A percentile compares a stretch with the other conserved stretches of the same genome.
Conservation (phyloP, 2,329 filamentous ascomycete species). For the Amylocarpus encephaloides region DNA sequence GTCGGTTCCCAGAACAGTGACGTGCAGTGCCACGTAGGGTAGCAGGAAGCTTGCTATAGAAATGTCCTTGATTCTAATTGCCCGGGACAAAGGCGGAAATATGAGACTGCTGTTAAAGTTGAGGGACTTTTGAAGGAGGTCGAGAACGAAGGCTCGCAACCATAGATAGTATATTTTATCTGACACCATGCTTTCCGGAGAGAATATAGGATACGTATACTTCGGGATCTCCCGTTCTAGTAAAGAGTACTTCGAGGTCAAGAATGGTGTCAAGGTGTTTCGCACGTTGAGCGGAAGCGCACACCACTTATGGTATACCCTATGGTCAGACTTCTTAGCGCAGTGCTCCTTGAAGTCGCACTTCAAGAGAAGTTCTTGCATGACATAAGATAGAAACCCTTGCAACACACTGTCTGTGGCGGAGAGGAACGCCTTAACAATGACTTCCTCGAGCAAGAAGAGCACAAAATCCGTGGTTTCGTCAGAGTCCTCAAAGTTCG, state of each 20-base stretch:
- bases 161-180: conserved; percentile 69
- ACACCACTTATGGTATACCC: conserved; percentile 68
- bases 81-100: conserved; percentile 73
- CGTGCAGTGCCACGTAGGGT: conserved; percentile 79
- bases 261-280: conserved; percentile 80
- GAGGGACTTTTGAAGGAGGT: conserved; percentile 73
- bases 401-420: conserved; percentile 82
- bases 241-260: conserved; percentile 76
- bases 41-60: conserved; percentile 83
- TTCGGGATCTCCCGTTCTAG: conserved; percentile 48
- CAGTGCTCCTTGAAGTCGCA: conserved; percentile 62
- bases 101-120: conserved; percentile 68
- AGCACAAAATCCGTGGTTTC: conserved; percentile 84
- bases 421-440: conserved; percentile 88
- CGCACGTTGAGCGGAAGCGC: conserved; percentile 69
- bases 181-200: conserved; percentile 40
- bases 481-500: conserved; percentile 72
- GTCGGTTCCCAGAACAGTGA: conserved; percentile 66
- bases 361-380: conserved; percentile 82
- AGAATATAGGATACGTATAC: conserved; percentile 68
- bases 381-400: conserved; percentile 86
- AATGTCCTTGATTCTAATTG: conserved; percentile 79
- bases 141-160: conserved; percentile 73
- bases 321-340: conserved; percentile 39
- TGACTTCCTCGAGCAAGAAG: conserved; percentile 76